phyloP scores from a whole-genome alignment of 768 basidiomycete species.

The Plicaturopsis crispa region DNA sequence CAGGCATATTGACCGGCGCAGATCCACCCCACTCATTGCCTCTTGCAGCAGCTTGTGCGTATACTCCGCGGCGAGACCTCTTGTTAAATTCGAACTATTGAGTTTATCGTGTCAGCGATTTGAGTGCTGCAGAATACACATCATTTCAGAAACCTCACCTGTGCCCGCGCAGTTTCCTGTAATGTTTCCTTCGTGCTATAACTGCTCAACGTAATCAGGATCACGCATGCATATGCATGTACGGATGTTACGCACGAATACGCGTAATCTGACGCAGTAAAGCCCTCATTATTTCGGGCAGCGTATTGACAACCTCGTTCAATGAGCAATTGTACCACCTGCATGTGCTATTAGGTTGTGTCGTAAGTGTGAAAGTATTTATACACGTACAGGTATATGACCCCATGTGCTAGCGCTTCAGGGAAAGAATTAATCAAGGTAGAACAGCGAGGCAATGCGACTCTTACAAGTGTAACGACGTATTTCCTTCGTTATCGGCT shows the following conservation, averaged over 20 bases:
- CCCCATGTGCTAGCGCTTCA: conserved; percentile 83
- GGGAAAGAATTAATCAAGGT: conserved; percentile 4
- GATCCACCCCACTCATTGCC: conserved; percentile 53
- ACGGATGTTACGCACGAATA: conserved; percentile 55
- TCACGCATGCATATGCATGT: conserved; percentile 74
- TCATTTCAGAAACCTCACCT: too few relatives aligned
- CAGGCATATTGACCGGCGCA: conserved; percentile 32
- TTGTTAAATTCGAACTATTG: conserved; percentile 77
- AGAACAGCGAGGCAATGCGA: not conserved
- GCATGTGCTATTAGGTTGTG: too few relatives aligned
- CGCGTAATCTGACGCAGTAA: conserved; percentile 89
- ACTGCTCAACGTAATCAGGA: conserved; percentile 25
- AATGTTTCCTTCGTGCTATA: conserved; percentile 70
- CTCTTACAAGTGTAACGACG: conserved; percentile 86
- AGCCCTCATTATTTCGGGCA: conserved; percentile 84
- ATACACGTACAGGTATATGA: conserved; percentile 58
- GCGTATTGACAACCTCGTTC: conserved; percentile 82
- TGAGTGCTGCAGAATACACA: too few relatives aligned
- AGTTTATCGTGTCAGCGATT: too few relatives aligned
- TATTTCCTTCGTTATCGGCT: conserved; percentile 87
- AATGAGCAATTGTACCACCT: conserved; percentile 82
- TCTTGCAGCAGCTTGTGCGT: conserved; percentile 64
- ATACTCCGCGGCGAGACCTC: conserved; percentile 62
- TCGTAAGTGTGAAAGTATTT: too few relatives aligned
- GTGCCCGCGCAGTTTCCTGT: conserved; percentile 72